Percentiles rank a stretch among this genome's conserved stretches.
Conservation (phyloP, 305 asterid genomes). For the Rubia tinctorum region DNA sequence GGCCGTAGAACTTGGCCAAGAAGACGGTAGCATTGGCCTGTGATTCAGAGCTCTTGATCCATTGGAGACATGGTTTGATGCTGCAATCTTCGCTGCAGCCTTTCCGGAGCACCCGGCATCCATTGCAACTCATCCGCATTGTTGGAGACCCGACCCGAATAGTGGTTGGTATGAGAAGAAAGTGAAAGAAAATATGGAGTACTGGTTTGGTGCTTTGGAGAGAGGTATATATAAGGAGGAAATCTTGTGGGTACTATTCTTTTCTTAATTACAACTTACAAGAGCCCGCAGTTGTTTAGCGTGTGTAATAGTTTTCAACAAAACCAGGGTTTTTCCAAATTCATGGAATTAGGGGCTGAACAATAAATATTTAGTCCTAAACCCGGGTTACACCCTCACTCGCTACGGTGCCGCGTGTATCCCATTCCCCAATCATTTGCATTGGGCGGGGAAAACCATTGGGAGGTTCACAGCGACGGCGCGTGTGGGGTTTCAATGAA, state of each 20-base stretch:
- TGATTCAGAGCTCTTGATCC: constrained; percentile 59
- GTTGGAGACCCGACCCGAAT: background rate
- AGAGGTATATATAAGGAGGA: background rate
- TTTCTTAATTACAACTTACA: background rate
- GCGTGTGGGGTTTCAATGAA: background rate
- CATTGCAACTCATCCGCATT: constrained; percentile 89
- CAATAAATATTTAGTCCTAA: background rate
- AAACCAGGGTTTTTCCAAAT: constrained; percentile 41
- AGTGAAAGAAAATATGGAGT: background rate
- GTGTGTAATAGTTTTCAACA: constrained; percentile 9
- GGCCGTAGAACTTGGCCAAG: constrained; percentile 87
- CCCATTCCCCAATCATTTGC: constrained; percentile 15
- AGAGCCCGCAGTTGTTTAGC: constrained; percentile 33
- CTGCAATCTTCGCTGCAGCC: constrained; percentile 70
- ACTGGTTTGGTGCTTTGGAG: background rate
- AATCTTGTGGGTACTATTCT: background rate
- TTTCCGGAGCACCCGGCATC: constrained; percentile 79
- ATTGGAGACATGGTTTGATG: constrained; percentile 69
- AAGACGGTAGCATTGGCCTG: constrained; percentile 88
- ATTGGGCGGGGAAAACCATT: background rate
- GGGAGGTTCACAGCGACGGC: background rate
- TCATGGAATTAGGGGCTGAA: constrained; percentile 54
- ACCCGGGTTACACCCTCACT: background rate
- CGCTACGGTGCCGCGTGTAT: constrained; percentile 19
- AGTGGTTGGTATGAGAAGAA: background rate